phyloP scores from a whole-genome alignment of 805 yeast species.

The Candida jianshihensis region DNA sequence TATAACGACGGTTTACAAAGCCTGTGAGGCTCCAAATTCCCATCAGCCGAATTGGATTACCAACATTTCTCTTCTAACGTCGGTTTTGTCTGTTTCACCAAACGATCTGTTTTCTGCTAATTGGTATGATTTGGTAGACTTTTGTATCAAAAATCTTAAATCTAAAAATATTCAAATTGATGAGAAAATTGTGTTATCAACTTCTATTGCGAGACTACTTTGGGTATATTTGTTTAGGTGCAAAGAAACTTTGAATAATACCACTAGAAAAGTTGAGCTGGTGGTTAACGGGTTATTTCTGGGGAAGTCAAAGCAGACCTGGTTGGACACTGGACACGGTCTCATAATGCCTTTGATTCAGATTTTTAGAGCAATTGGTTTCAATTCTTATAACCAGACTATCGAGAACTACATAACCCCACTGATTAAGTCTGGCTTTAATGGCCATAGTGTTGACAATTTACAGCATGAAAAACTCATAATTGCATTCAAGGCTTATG shows the following conservation, averaged over 20 bases:
- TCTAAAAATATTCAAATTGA: constrained; percentile 42
- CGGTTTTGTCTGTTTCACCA: constrained; percentile 76
- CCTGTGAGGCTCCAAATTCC: constrained; percentile 36
- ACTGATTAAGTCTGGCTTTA: constrained; percentile 54
- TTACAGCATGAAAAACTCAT: constrained; percentile 64
- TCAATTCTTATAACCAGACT: constrained; percentile 68
- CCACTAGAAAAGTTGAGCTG: constrained; percentile 68
- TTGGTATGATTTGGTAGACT: constrained; percentile 70
- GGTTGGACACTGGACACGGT: constrained; percentile 62
- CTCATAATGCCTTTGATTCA: constrained; percentile 64
- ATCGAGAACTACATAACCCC: constrained; percentile 75
- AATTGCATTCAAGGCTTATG: constrained; percentile 63
- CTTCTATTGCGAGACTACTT: constrained; percentile 62
- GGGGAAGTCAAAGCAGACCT: constrained; percentile 58
- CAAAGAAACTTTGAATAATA: constrained; percentile 82
- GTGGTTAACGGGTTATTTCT: constrained; percentile 52
- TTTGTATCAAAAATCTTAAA: constrained; percentile 51
- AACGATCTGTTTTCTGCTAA: constrained; percentile 59
- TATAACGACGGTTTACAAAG: constrained; percentile 50
- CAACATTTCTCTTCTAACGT: constrained; percentile 59
- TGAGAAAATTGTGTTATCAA: constrained; percentile 49
- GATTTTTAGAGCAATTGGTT: constrained; percentile 71
- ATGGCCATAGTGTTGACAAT: constrained; percentile 51
- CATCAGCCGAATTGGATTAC: constrained; percentile 56
- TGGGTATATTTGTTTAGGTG: constrained; percentile 90